Base-by-base conservation (phyloP, 2,329 filamentous ascomycete genomes). In the Biscogniauxia mediterranea region DNA sequence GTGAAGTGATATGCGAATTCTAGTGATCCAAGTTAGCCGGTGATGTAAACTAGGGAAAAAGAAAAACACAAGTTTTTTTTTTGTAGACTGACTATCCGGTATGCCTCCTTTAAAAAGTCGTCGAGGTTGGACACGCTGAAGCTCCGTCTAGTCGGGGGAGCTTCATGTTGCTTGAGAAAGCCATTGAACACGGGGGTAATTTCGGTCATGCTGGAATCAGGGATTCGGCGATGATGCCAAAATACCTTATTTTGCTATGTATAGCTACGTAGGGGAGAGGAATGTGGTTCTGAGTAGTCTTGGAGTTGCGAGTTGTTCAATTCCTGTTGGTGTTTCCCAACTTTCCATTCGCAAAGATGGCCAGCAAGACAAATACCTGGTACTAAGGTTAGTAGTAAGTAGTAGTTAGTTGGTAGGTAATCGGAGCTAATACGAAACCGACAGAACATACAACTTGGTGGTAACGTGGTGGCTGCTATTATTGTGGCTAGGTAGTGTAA, bases 51-150 rank as follows among this genome's bases (percentile, higher is more conserved):
- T 11, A 20, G 9, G 1, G 42, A 26, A 26, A 26, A 28, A 8
- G 13, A 0, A 21, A 20, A 23, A 5, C 23, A 23, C 23, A 23
- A 5, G 23, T 23, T 23, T 6, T 19, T 56, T 66, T 63, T 66
- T 68, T 13, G 53, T 54, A 64, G 56, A 76, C 84, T 71, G 80
- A 96, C 93, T 76, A 98, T 97, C 74, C 90, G 87, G 78, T 96
- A 95, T 57, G 95, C 95, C 78, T 98, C 94, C 73, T 94, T 93
- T 38, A 98, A 81, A 74, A 98, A 99, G 70, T 90, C 90, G 74
- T 97, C 91, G 56, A 95, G 84, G 68, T 77, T 82, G 66, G 83
- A 79, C 55, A 81, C 69, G 60, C 74, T 79, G 65, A 81, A 81
- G 64, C 72, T 70, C 53, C 70, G 68, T 57, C 71, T 77, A 13